These are phyloP conservation scores for Penicillium sp. DNA, from an alignment of 2,329 filamentous ascomycete species.

Conservation along the genomic window DNA sequence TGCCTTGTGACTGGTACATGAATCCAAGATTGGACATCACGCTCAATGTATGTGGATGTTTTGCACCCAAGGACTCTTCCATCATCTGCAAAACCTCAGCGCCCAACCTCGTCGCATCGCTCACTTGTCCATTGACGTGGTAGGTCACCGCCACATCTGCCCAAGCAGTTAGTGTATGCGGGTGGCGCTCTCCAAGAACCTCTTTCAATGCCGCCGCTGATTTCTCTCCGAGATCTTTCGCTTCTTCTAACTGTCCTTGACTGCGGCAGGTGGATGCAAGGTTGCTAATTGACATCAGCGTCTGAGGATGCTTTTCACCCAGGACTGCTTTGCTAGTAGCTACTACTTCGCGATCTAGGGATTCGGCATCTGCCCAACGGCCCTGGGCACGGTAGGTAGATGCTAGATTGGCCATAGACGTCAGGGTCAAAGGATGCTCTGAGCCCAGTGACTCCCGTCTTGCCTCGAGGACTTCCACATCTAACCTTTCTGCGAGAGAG, in stretches of 20 bases:
- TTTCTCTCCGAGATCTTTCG: constrained; percentile 9
- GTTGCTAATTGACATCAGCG: constrained; percentile 15
- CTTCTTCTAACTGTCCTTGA: constrained; percentile 12
- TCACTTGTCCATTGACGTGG: background rate
- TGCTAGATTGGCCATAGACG: constrained; percentile 15
- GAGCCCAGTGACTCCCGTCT: constrained; percentile 7
- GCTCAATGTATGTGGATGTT: constrained; percentile 9
- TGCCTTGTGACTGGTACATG: constrained; percentile 15
- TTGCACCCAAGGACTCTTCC: constrained; percentile 9
- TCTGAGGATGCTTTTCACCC: constrained; percentile 14
- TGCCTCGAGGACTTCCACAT: constrained; percentile 4
- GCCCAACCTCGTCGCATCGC: constrained; percentile 4
- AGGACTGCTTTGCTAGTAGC: constrained; percentile 3
- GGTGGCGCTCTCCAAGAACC: constrained; percentile 10
- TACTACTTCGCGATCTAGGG: constrained; percentile 13
- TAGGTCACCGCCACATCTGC: constrained; percentile 12
- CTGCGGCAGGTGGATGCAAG: constrained; percentile 13
- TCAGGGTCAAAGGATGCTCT: constrained; percentile 8
- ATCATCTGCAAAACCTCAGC: constrained; percentile 1
- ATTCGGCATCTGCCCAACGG: constrained; percentile 12
- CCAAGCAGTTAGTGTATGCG: constrained; percentile 8
- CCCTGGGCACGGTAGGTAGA: constrained; percentile 12
- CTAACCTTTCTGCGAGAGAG: constrained; percentile 7
- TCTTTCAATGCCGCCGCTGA: constrained; percentile 4
- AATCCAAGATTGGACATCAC: constrained; percentile 10